Evolutionary conservation across 2,329 filamentous ascomycete species (phyloP).

Genomic region (Pseudogymnoascus sp.): DNA sequence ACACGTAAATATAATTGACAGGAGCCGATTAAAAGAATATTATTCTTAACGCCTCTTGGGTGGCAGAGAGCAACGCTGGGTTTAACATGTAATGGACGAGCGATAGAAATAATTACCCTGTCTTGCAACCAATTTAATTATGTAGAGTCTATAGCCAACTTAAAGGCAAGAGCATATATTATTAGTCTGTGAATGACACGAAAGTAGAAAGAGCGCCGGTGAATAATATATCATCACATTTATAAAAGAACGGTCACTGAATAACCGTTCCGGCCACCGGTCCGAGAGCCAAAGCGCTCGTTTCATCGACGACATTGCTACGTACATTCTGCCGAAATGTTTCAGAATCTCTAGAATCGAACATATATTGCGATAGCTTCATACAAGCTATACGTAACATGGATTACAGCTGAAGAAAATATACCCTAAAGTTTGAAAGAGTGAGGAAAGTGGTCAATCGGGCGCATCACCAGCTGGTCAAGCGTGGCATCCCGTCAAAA

Average conservation of each 20-base stretch:
- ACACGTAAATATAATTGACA: neutral
- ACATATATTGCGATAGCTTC: slow-evolving; percentile 10
- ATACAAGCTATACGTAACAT: neutral
- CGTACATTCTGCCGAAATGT: slow-evolving; percentile 7
- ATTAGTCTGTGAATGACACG: neutral
- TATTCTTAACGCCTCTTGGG: no score
- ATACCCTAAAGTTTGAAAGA: neutral
- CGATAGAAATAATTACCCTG: neutral
- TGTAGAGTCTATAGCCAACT: neutral
- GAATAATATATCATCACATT: neutral
- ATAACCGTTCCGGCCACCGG: neutral
- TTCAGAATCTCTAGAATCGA: neutral
- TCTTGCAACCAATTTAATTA: no score
- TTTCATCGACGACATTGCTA: slow-evolving; percentile 10
- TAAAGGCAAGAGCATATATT: neutral
- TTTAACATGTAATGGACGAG: neutral
- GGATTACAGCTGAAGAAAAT: neutral
- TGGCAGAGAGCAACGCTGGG: neutral
- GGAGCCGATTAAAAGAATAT: neutral
- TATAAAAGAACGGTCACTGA: slow-evolving; percentile 1
- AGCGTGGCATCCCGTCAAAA: slow-evolving; percentile 3
- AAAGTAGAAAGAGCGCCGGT: neutral
- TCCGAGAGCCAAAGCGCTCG: neutral
- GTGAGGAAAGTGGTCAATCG: neutral
- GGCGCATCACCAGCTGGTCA: neutral